Base-by-base conservation (phyloP, 2,329 filamentous ascomycete species). In the Clathrospora elynae region DNA sequence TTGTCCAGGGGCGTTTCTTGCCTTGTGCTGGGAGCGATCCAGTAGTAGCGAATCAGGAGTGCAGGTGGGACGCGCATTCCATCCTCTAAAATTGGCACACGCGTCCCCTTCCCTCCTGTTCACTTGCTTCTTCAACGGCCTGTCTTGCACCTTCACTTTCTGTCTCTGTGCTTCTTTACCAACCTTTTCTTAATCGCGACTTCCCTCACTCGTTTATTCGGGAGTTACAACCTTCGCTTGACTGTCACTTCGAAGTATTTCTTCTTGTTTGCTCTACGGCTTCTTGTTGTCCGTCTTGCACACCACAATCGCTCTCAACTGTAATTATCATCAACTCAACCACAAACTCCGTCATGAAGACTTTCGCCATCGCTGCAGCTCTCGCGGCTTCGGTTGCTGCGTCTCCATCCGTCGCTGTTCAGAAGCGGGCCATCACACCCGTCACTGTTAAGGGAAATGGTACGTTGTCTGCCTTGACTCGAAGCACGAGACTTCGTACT, bases 381-480 rank as follows among this genome's bases (percentile, higher is more conserved):
- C 51, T 80, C 50, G 70, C 72, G 45, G 74, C 73, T 24, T 68
- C 76, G 26, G 71, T 71, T 41, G 71, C 75, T 43, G 78, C 74
- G 50, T 52, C 71, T 53, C 66, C 74, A 12, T 61, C 68, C 30
- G 54, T 62, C 22, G 53, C 64, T 36, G 38, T 34, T 6, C 34
- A 60, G 41, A 67, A 74, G 71, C 70, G 73, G 54, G 53, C 67
- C 56, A 61, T 82, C 24, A 78, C 78, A n/a, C 68, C 78, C 12
- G 73, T 85, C 60, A 79, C 77, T 17, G 78, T 84, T 58, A 82
- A 83, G 72, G 81, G 82, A 66, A 84, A 85, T 67, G 78, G 77
- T 79, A 59, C 41, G 72, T 61, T 25, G 6, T 5, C 9, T 6
- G 13, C 16, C 8, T 5, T 22, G 3, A 11, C 6, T 2, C 11